These are phyloP conservation scores for Calvatia gigantea DNA, from an alignment of 768 basidiomycete species.

Conservation along the genomic window DNA sequence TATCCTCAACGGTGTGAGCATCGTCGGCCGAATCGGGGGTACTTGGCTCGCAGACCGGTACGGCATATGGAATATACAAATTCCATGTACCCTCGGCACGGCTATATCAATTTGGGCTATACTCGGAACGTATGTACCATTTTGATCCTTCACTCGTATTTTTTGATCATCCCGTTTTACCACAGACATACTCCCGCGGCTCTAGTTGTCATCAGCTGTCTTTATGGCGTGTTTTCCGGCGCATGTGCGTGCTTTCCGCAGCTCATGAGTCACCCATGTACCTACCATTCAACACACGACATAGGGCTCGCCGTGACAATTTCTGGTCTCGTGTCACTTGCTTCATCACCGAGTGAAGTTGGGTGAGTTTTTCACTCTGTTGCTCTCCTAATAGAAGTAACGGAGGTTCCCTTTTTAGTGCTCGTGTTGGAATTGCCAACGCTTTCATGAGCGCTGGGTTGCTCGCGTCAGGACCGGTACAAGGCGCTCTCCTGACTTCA, in stretches of 20 bases:
- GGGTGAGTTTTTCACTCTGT: conserved; percentile 24
- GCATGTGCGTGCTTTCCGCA: conserved; percentile 30
- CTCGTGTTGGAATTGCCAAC: conserved; percentile 8
- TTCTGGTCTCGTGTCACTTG: conserved; percentile 26
- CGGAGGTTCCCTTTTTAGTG: not conserved
- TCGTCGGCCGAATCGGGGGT: conserved; percentile 31
- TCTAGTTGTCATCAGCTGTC: conserved; percentile 36
- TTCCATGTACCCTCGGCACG: conserved; percentile 29
- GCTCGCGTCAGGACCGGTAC: conserved; percentile 2
- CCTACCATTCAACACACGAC: not conserved
- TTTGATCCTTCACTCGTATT: not conserved
- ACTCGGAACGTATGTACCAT: conserved; percentile 28
- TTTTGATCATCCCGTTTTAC: not conserved
- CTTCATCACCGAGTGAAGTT: conserved; percentile 29
- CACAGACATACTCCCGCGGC: conserved; percentile 29
- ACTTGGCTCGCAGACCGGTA: conserved; percentile 32
- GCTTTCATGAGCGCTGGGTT: conserved; percentile 8
- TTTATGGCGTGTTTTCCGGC: conserved; percentile 49
- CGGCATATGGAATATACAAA: conserved; percentile 35
- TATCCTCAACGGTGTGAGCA: conserved; percentile 30
- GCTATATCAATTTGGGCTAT: conserved; percentile 40
- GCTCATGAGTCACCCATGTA: not conserved
- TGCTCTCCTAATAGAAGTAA: not conserved
- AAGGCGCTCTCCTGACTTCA: conserved; percentile 42
- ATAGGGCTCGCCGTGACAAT: conserved; percentile 33